Conservation (phyloP, 2,329 filamentous ascomycete species). For the Camillea tinctor region DNA sequence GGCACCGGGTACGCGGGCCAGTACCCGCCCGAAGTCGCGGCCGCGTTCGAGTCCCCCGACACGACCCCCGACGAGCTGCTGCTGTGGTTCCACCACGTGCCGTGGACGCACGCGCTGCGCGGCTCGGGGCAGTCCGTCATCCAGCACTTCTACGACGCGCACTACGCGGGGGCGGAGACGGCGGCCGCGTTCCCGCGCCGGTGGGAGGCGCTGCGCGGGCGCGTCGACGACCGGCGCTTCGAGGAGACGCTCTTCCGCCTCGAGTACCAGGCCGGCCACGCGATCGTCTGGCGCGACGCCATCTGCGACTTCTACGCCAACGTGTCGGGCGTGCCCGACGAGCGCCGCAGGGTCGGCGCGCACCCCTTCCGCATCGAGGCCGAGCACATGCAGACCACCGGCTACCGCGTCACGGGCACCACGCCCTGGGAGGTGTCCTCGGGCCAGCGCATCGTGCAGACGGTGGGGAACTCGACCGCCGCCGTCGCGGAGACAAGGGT, state of each 20-base stretch:
- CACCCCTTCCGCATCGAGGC: constrained; percentile 69
- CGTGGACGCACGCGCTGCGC: constrained; percentile 61
- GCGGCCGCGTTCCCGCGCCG: constrained; percentile 55
- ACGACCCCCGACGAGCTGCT: constrained; percentile 67
- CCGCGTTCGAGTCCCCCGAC: constrained; percentile 56
- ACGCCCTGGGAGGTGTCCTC: constrained; percentile 61
- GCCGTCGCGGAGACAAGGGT: constrained; percentile 46
- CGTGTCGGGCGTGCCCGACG: constrained; percentile 59
- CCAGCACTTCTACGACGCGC: constrained; percentile 53
- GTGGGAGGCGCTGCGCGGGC: constrained; percentile 55
- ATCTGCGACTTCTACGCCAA: constrained; percentile 65
- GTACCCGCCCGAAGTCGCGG: constrained; percentile 61
- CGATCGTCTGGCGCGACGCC: constrained; percentile 68
- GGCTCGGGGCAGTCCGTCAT: constrained; percentile 63
- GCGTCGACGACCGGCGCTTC: constrained; percentile 60
- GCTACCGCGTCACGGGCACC: constrained; percentile 55
- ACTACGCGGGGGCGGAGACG: constrained; percentile 54
- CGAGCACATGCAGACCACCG: constrained; percentile 60
- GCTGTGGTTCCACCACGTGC: constrained; percentile 74
- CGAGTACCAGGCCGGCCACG: constrained; percentile 66
- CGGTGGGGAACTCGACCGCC: constrained; percentile 47
- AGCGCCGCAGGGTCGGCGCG: constrained; percentile 52
- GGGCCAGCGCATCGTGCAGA: constrained; percentile 54
- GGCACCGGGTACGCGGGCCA: constrained; percentile 66
- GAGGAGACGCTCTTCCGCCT: constrained; percentile 58